Conservation (phyloP, 2,329 filamentous ascomycete species). For the Geosmithia putterillii region DNA sequence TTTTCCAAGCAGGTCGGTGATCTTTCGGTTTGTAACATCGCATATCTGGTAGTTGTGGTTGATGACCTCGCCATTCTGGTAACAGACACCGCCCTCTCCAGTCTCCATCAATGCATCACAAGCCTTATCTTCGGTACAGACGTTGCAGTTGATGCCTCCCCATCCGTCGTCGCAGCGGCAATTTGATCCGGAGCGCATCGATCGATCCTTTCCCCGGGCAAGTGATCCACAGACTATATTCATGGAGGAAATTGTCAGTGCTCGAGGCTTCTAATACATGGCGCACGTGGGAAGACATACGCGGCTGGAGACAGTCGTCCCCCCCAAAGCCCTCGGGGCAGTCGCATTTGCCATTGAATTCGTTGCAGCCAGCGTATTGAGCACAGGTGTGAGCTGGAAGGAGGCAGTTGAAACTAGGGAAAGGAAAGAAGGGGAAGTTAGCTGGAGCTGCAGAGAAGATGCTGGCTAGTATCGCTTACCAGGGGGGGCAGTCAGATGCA, state of each 20-base stretch:
- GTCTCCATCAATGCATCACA: constrained; percentile 84
- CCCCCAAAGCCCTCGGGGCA: constrained; percentile 90
- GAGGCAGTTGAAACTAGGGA: constrained; percentile 88
- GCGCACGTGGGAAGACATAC: constrained; percentile 27
- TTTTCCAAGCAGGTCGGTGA: constrained; percentile 72
- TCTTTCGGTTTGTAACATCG: constrained; percentile 92
- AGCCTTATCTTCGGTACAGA: constrained; percentile 72
- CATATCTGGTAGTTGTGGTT: constrained; percentile 97
- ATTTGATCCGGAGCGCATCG: constrained; percentile 55
- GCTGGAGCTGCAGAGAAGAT: neutral
- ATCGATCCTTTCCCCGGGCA: constrained; percentile 66
- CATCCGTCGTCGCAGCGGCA: constrained; percentile 91
- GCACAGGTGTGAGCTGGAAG: constrained; percentile 83
- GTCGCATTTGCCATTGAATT: constrained; percentile 81
- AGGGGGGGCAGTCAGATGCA: constrained; percentile 68
- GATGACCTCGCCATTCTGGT: constrained; percentile 78
- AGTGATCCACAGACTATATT: constrained; percentile 69
- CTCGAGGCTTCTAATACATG: neutral
- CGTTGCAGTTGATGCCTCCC: constrained; percentile 96
- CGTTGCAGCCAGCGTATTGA: constrained; percentile 82
- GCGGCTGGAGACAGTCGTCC: constrained; percentile 79
- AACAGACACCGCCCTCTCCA: constrained; percentile 75
- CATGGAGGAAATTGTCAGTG: neutral
- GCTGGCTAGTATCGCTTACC: constrained; percentile 29
- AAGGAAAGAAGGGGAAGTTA: neutral